Base-by-base conservation (phyloP, 129 eudicot species). In the Chrysanthemum seticuspe region DNA sequence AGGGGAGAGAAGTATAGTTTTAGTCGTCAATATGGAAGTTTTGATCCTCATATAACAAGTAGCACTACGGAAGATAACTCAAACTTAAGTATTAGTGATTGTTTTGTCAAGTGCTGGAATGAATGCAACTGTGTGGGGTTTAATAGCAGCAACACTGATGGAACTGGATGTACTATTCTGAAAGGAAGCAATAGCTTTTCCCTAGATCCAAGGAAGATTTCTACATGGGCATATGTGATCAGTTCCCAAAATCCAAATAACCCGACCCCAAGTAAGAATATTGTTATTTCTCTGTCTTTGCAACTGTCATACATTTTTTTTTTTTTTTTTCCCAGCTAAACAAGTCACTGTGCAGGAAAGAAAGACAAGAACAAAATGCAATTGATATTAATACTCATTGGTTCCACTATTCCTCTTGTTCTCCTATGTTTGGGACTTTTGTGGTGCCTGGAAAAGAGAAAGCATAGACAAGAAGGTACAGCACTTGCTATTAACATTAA, bases 401-500 rank as follows among this genome's bases (percentile, higher is more conserved):
- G 67, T 23, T 61, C 57, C 14, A 12, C 13, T 10, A 19, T 74
- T 65, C 29, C 68, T 0, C 40, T 78, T 2, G 3, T 78, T 36
- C 34, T 78, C 60, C 63, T 74, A 16, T n/a, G 57, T 51, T 70
- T 74, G 29, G 75, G 70, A 13, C 12, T 76, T 19, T 70, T 79
- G 5, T 71, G 84, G 60, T 65, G 25, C 27, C n/a, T 57, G 10
- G 55, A 57, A 34, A 63, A 56, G 36, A 64, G 44, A 47, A 78
- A 61, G 63, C 65, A 44, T 23, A 73, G 15, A 78, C 74, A 21
- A 78, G 13, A 63, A 78, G 77, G 86, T 78, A 77, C 5, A 23
- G 6, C 3, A 19, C 65, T 11, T 11, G 6, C 11, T 5, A 5
- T 36, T 1, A 36, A 36, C 44, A 5, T 0, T 36, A 36, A 29